Evolutionary conservation across 2,329 filamentous ascomycete genomes (phyloP).

Genomic region (Bipolaris oryzae): DNA sequence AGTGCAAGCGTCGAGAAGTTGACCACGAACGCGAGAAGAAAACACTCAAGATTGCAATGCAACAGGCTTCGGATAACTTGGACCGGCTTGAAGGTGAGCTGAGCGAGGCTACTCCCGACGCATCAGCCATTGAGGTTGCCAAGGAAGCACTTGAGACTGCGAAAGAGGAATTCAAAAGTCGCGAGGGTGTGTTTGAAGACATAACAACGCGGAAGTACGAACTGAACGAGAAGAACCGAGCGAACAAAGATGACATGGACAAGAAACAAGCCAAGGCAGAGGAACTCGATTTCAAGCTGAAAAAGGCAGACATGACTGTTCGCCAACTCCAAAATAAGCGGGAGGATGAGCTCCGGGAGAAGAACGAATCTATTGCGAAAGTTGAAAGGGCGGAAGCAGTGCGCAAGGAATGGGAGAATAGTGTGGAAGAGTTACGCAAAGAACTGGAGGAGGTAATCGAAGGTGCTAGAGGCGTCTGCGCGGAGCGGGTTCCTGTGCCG

Average conservation of each 20-base stretch:
- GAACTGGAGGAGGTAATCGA: conserved; percentile 36
- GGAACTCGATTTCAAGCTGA: conserved; percentile 25
- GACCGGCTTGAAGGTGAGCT: conserved; percentile 71
- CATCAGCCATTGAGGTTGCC: conserved; percentile 58
- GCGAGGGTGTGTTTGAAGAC: conserved; percentile 56
- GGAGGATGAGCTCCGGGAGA: conserved; percentile 46
- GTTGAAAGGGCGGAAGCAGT: conserved; percentile 44
- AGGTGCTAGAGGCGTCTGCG: conserved; percentile 26
- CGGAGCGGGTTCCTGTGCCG: conserved; percentile 38
- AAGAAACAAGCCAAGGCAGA: conserved; percentile 29
- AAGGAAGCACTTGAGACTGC: conserved; percentile 61
- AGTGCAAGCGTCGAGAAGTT: conserved; percentile 56
- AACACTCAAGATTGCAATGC: conserved; percentile 61
- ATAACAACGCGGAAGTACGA: conserved; percentile 52
- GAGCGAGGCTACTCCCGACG: conserved; percentile 64
- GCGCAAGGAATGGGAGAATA: conserved; percentile 33
- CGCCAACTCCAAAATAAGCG: conserved; percentile 40
- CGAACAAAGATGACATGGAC: conserved; percentile 42
- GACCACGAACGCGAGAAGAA: conserved; percentile 56
- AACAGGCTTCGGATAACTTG: conserved; percentile 66
- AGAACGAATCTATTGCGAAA: conserved; percentile 50
- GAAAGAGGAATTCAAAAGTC: conserved; percentile 51
- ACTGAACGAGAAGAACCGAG: conserved; percentile 46
- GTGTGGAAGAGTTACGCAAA: conserved; percentile 25
- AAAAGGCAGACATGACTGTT: conserved; percentile 40